Evolutionary conservation across 148 eudicot species (phyloP).

Genomic region (Camellia lanceoleosa): DNA sequence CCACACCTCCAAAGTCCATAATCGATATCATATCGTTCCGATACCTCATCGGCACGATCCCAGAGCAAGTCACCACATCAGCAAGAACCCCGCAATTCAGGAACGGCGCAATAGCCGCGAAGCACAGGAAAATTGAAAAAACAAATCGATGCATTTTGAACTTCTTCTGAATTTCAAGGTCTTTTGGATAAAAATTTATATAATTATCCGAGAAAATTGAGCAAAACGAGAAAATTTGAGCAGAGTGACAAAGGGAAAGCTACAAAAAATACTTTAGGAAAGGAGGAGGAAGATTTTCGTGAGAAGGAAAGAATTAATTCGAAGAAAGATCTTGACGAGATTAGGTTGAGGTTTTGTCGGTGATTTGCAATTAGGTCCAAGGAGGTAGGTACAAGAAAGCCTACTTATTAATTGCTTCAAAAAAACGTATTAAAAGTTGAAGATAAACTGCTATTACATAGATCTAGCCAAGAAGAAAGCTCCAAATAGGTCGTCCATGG

Average conservation of each 20-base stretch:
- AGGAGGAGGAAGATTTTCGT: background rate
- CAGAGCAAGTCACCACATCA: slow-evolving; percentile 62
- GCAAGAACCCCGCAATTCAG: slow-evolving; percentile 11
- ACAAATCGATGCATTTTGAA: slow-evolving; percentile 21
- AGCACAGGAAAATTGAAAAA: slow-evolving; percentile 12
- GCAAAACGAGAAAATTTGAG: background rate
- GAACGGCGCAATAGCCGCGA: slow-evolving; percentile 9
- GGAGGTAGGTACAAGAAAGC: background rate
- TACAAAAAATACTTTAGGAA: slow-evolving; percentile 8
- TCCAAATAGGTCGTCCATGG: slow-evolving; percentile 18
- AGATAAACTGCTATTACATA: background rate
- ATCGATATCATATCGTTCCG: slow-evolving; percentile 65
- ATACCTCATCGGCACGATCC: slow-evolving; percentile 64
- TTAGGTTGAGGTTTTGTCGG: background rate
- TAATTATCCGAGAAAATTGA: background rate
- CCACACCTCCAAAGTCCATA: slow-evolving; percentile 79
- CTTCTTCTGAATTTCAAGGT: background rate
- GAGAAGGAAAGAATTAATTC: background rate
- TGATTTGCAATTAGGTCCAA: background rate
- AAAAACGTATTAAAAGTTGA: background rate
- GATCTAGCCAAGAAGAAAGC: slow-evolving; percentile 23
- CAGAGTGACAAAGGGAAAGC: background rate
- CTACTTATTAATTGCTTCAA: background rate
- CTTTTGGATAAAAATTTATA: background rate
- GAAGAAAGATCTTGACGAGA: background rate